Percentiles rank a stretch among this genome's conserved stretches.
Evolutionary conservation across 306 rosid genomes (phyloP).

Genomic region (Boehmeria nivea): DNA sequence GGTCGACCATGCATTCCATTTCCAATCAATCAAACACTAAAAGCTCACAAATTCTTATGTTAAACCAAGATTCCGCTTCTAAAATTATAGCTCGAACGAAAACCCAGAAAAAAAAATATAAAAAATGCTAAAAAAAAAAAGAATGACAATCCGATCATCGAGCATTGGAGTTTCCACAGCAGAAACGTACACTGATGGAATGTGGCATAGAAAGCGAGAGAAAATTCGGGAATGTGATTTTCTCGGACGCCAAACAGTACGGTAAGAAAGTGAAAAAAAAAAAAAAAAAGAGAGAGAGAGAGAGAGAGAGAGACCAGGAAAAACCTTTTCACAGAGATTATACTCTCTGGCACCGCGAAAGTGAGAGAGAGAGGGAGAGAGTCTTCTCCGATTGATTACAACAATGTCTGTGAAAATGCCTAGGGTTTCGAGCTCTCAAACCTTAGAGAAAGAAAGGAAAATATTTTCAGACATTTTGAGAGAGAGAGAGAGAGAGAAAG

Average conservation of each 20-base stretch:
- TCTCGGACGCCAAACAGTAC: constrained; percentile 21
- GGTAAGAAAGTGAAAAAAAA: not conserved
- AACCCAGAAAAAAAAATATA: not conserved
- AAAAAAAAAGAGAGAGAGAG: not conserved
- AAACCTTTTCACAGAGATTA: not conserved
- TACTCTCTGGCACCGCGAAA: not conserved
- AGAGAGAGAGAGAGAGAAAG: not conserved
- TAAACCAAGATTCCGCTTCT: not conserved
- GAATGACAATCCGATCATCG: not conserved
- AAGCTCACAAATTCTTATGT: not conserved
- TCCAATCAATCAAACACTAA: not conserved
- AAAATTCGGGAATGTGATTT: not conserved
- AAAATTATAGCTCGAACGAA: not conserved
- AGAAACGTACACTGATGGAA: not conserved
- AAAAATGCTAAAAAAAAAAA: not conserved
- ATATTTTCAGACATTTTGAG: not conserved
- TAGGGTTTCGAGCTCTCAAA: constrained; percentile 18
- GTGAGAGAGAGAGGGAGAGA: constrained; percentile 3
- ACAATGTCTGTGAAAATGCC: not conserved
- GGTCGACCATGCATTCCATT: constrained; percentile 1
- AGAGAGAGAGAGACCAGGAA: not conserved
- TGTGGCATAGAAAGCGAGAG: constrained; percentile 2
- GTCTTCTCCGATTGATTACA: not conserved
- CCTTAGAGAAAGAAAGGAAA: constrained; percentile 3
- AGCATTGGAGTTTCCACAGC: not conserved